Percentiles rank a stretch among this genome's conserved stretches.
Evolutionary conservation across 768 basidiomycete genomes (phyloP).

Genomic region (Boletus bicolor): DNA sequence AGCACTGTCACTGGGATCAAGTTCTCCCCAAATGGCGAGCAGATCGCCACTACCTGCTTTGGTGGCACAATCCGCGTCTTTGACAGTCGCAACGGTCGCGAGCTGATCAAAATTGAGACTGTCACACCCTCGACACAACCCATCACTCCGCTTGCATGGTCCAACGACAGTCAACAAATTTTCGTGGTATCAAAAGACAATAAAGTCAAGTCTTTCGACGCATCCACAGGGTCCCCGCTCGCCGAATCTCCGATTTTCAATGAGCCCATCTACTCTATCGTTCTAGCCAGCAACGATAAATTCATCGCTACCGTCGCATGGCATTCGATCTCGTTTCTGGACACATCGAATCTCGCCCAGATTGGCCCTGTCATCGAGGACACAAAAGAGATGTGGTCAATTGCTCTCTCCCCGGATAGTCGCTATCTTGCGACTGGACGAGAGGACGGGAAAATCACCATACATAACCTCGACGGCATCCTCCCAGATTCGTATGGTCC

Average conservation of each 20-base stretch:
- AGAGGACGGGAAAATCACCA: not conserved
- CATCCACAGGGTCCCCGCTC: not conserved
- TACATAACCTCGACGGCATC: not conserved
- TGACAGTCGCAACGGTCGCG: not conserved
- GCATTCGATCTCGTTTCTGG: not conserved
- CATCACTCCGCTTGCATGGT: not conserved
- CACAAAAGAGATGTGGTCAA: not conserved
- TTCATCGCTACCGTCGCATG: not conserved
- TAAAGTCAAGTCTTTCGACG: not conserved
- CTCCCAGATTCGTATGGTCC: constrained; percentile 4
- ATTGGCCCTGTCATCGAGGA: not conserved
- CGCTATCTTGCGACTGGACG: not conserved
- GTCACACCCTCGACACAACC: too few relatives aligned
- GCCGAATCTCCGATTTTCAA: not conserved
- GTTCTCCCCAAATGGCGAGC: not conserved
- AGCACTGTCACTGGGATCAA: too few relatives aligned
- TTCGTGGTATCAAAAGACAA: not conserved
- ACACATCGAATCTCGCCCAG: not conserved
- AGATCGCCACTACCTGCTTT: accelerated
- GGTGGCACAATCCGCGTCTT: not conserved
- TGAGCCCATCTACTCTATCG: not conserved
- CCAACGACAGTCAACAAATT: not conserved
- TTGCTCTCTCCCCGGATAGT: not conserved
- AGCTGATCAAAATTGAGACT: not conserved
- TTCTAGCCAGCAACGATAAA: not conserved